Percentiles rank a stretch among this genome's conserved stretches.
phyloP scores from a whole-genome alignment of 345 rosid species.

The Limnanthes douglasii region DNA sequence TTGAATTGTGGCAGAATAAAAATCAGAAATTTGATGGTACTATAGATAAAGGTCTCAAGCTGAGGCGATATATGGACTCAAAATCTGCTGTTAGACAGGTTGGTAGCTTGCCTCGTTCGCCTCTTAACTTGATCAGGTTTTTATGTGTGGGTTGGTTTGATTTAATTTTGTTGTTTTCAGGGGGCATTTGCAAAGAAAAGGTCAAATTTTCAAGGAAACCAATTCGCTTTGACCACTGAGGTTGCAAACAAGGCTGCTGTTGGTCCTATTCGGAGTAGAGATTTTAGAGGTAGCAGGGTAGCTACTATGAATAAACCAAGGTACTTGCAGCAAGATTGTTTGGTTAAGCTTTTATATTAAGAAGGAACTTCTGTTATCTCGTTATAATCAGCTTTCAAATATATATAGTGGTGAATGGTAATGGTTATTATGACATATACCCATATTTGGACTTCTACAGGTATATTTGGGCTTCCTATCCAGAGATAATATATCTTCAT shows the following conservation, averaged over 20 bases:
- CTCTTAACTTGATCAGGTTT: background rate
- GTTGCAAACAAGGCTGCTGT: constrained; percentile 40
- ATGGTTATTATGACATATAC: background rate
- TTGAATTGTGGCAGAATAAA: constrained; percentile 35
- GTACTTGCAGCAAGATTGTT: constrained; percentile 14
- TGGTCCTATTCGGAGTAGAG: constrained; percentile 34
- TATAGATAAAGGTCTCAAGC: constrained; percentile 32
- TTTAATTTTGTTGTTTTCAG: constrained; percentile 18
- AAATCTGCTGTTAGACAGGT: constrained; percentile 79
- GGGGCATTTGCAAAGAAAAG: constrained; percentile 69
- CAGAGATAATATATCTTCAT: too few species aligned
- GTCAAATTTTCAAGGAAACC: constrained; percentile 46
- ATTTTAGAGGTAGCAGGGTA: constrained; percentile 24
- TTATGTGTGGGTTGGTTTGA: background rate
- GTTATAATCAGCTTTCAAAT: background rate
- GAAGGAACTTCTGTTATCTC: background rate
- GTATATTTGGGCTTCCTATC: constrained; percentile 25
- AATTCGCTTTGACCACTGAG: constrained; percentile 39
- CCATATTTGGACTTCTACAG: constrained; percentile 17
- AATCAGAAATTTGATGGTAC: constrained; percentile 24
- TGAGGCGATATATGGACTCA: constrained; percentile 40
- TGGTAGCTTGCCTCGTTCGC: background rate
- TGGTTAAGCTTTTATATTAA: too few species aligned
- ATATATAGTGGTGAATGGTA: background rate
- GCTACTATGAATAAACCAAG: constrained; percentile 39